Base-by-base conservation (phyloP, 106 monocot species). In the Xerophyta viscosa region DNA sequence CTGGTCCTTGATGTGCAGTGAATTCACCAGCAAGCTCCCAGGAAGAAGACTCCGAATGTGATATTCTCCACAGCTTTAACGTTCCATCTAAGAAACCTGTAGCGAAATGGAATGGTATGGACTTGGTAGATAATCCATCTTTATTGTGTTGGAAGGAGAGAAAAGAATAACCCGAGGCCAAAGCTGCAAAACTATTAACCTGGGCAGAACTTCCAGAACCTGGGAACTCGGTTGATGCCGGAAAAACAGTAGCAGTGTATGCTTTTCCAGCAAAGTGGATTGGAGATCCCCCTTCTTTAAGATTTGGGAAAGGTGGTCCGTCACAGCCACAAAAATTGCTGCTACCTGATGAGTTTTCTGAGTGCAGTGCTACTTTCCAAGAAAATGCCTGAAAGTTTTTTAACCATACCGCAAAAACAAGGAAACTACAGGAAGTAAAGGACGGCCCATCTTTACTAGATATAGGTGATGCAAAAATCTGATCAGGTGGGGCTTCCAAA, bases 21-120 rank as follows among this genome's bases (percentile, higher is more conserved):
- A 90, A 71, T 59, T 45, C 68, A 36, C 98, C 98, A 14, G 86
- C 77, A 64, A 77, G 71, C 57, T 83, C 71, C 90, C 90, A 98
- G 10, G 50, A 60, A 57, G 69, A 37, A 36, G 6, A 48, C 27
- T 67, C 56, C 14, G 23, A 23, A 61, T 36, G 20, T 48, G 54
- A 50, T 54, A 67, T 54, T 75, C 74, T 90, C 98, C 98, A 98
- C n/a, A 98, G 62, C 69, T 73, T 85, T 28, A 90, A n/a, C 44
- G 36, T 77, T 26, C 98, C 98, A 74, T 86, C 77, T 54, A 66
- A 80, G 60, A 17, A 83, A 12, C 98, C 98, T 37, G 82, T 98
- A 57, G 71, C 76, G 46, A 98, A 79, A 37, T 82, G 67, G 67
- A 71, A 87, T 45, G 64, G 46, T 45, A 39, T 61, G 53, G 50